phyloP scores from a whole-genome alignment of 2,329 filamentous ascomycete genomes.

The Canariomyces notabilis region DNA sequence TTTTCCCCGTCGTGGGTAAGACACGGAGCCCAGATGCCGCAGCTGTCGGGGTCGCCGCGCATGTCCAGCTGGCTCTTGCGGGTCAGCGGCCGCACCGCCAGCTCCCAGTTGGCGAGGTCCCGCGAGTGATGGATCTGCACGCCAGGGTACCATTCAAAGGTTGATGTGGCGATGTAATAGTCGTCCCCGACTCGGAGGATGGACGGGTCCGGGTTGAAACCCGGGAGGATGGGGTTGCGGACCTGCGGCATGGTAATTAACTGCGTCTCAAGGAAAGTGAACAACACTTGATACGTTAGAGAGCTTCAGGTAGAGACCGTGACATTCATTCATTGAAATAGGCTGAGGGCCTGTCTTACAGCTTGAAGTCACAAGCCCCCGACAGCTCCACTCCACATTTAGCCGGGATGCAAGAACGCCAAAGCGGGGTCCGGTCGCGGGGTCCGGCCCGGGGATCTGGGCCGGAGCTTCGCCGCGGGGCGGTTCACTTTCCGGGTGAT shows the following conservation, averaged over 20 bases:
- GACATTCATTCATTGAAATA: background rate
- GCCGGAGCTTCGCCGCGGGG: too few relatives aligned
- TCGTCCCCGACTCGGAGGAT: slow-evolving; percentile 47
- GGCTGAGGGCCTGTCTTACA: background rate
- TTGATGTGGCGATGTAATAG: slow-evolving; percentile 53
- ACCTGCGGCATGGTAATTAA: slow-evolving; percentile 44
- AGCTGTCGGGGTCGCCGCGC: slow-evolving; percentile 55
- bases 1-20: slow-evolving; percentile 54
- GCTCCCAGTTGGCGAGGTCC: slow-evolving; percentile 49
- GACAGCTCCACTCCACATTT: slow-evolving; percentile 22
- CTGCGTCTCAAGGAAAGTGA: too few relatives aligned
- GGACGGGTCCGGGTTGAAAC: slow-evolving; percentile 53
- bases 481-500: too few relatives aligned
- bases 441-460: background rate
- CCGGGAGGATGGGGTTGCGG: slow-evolving; percentile 51
- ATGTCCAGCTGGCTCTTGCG: slow-evolving; percentile 50
- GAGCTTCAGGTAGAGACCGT: background rate
- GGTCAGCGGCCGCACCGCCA: slow-evolving; percentile 42
- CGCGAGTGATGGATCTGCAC: slow-evolving; percentile 51
- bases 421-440: slow-evolving; percentile 8
- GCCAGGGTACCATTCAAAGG: slow-evolving; percentile 52
- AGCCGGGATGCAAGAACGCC: slow-evolving; percentile 17
- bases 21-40: slow-evolving; percentile 61
- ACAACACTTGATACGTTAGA: background rate
- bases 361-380: background rate